Evolutionary conservation across 305 asterid genomes (phyloP).

Genomic region (Striga hermonthica): DNA sequence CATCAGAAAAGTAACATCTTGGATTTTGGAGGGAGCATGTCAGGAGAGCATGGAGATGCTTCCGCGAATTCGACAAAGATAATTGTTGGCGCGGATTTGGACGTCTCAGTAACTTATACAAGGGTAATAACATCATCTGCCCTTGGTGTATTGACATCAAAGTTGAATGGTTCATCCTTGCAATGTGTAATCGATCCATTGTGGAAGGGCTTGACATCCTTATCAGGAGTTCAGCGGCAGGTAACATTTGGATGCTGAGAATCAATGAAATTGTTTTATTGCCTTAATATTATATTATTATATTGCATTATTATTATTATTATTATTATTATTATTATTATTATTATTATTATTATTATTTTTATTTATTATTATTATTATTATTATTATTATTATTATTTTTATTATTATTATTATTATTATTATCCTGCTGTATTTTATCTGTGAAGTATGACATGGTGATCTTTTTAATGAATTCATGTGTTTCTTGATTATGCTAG

Average conservation of each 20-base stretch:
- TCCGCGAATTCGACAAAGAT: constrained; percentile 62
- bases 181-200: constrained; percentile 69
- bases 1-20: constrained; percentile 41
- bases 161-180: constrained; percentile 60
- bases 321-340: no score
- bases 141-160: constrained; percentile 80
- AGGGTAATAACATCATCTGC: constrained; percentile 89
- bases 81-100: constrained; percentile 90
- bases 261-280: constrained; percentile 21
- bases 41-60: constrained; percentile 58
- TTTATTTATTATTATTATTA: no score
- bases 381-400: no score
- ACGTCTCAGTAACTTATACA: constrained; percentile 79
- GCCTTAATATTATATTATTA: not conserved
- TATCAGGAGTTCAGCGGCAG: constrained; percentile 98
- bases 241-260: constrained; percentile 39
- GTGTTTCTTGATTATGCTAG: constrained; percentile 44
- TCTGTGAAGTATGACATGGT: constrained; percentile 21
- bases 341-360: no score
- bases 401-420: no score
- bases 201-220: constrained; percentile 77
- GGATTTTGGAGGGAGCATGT: constrained; percentile 46
- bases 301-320: no score
- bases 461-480: constrained; percentile 25
- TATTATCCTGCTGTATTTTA: no score